Conservation (phyloP, 768 basidiomycete genomes). For the Termitomyces heimii region DNA sequence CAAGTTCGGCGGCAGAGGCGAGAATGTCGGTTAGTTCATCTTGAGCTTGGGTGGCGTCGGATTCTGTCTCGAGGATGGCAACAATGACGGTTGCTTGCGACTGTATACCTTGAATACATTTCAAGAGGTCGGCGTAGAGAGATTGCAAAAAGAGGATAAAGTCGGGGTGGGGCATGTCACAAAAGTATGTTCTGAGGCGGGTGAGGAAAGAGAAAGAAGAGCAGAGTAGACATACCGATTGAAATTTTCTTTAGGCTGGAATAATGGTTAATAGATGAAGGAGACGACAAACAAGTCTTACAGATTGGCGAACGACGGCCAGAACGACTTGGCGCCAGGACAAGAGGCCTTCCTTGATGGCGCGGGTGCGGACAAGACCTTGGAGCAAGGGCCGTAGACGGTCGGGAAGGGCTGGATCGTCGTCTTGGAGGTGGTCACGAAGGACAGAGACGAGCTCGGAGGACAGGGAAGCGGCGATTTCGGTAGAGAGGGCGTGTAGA, state of each 20-base stretch:
- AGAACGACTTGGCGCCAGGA: conserved; percentile 71
- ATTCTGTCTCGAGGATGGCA: conserved; percentile 40
- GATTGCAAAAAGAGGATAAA: conserved; percentile 58
- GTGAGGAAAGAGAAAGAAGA: conserved; percentile 16
- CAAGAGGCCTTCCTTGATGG: conserved; percentile 58
- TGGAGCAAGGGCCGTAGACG: conserved; percentile 66
- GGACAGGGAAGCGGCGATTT: conserved; percentile 74
- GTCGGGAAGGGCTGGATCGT: conserved; percentile 47
- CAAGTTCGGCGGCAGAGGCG: conserved; percentile 76
- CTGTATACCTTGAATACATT: conserved; percentile 63
- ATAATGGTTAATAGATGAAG: background rate
- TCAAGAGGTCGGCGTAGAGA: conserved; percentile 59
- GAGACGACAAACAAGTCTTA: conserved; percentile 26
- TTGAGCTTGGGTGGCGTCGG: conserved; percentile 32
- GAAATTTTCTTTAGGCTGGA: background rate
- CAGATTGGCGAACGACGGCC: conserved; percentile 52
- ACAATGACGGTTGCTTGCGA: conserved; percentile 51
- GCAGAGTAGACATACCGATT: background rate
- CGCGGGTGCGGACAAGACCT: conserved; percentile 71
- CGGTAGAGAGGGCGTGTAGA: conserved; percentile 61
- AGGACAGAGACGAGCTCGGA: conserved; percentile 73
- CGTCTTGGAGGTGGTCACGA: conserved; percentile 50
- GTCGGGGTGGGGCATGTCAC: conserved; percentile 59
- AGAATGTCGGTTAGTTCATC: conserved; percentile 76
- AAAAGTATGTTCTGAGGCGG: conserved; percentile 49